phyloP scores from a whole-genome alignment of 495 filamentous ascomycete genomes.

The Glonium stellatum region DNA sequence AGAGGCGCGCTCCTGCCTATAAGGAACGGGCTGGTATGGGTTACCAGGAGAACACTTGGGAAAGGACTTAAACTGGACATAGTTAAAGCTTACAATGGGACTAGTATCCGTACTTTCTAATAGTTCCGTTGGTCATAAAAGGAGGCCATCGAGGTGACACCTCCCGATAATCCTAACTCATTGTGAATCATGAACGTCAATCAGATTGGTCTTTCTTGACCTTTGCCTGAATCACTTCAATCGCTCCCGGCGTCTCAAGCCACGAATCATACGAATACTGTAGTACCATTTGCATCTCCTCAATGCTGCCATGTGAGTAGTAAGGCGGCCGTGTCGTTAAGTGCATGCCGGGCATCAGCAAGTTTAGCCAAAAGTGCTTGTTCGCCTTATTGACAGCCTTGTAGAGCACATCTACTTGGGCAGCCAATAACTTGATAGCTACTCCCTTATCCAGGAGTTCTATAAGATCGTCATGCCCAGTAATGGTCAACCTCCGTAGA shows the following conservation, averaged over 20 bases:
- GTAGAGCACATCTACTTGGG: slow-evolving; percentile 21
- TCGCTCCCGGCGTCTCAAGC: slow-evolving; percentile 37
- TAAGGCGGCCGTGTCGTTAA: slow-evolving; percentile 20
- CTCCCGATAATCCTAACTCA: too few species aligned
- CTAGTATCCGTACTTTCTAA: too few species aligned
- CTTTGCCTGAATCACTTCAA: slow-evolving; percentile 29
- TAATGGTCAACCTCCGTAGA: not conserved
- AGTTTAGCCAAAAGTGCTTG: slow-evolving; percentile 32
- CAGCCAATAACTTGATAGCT: slow-evolving; percentile 14
- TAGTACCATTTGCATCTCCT: slow-evolving; percentile 34
- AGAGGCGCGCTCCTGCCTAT: too few species aligned
- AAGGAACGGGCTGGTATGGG: too few species aligned
- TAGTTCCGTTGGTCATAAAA: too few species aligned
- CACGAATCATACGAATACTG: slow-evolving; percentile 37
- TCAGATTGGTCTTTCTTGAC: too few species aligned
- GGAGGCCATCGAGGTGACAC: too few species aligned
- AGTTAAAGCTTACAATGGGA: too few species aligned
- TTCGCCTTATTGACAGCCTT: slow-evolving; percentile 26
- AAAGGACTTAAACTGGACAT: too few species aligned
- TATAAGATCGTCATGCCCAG: not conserved
- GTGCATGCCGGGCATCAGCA: slow-evolving; percentile 33
- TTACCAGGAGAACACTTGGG: too few species aligned
- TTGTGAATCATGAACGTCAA: too few species aligned
- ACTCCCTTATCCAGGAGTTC: slow-evolving; percentile 17
- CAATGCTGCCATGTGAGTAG: slow-evolving; percentile 22